Conservation (phyloP, 192 early-diverging fungal genomes). For the Diversispora eburnea region DNA sequence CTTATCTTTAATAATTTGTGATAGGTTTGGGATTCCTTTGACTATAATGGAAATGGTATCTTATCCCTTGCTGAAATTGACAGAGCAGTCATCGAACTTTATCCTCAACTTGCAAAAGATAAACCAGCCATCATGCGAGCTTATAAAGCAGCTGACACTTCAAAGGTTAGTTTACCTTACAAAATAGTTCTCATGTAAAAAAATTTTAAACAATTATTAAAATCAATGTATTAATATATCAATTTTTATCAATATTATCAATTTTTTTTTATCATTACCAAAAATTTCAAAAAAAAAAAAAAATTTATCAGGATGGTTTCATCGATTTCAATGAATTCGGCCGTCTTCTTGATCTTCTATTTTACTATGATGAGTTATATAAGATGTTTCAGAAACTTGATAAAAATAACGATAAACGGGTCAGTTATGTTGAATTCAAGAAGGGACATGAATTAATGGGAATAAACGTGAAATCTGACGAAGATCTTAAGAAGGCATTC, state of each 20-base stretch:
- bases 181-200: too few species aligned
- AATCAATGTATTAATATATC: background rate
- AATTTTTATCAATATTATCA: background rate
- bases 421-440: conserved; percentile 19
- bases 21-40: background rate
- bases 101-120: conserved; percentile 12
- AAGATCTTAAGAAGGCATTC: conserved; percentile 8
- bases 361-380: conserved; percentile 15
- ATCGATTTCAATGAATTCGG: conserved; percentile 12
- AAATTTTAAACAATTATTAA: background rate
- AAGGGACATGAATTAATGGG: conserved; percentile 19
- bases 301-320: conserved; percentile 21
- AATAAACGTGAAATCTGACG: background rate
- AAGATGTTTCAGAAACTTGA: conserved; percentile 9
- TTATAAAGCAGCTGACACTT: conserved; percentile 22
- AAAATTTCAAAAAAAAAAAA: too few species aligned
- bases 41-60: conserved; percentile 23
- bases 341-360: conserved; percentile 12
- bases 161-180: conserved; percentile 7
- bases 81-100: conserved; percentile 15
- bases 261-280: too few species aligned
- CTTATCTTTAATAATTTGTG: too few species aligned
- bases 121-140: conserved; percentile 24
- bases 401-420: conserved; percentile 18
- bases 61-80: conserved; percentile 23